These are phyloP conservation scores for Colletotrichum sp. DNA, from an alignment of 2,329 filamentous ascomycete genomes.

Conservation along the genomic window DNA sequence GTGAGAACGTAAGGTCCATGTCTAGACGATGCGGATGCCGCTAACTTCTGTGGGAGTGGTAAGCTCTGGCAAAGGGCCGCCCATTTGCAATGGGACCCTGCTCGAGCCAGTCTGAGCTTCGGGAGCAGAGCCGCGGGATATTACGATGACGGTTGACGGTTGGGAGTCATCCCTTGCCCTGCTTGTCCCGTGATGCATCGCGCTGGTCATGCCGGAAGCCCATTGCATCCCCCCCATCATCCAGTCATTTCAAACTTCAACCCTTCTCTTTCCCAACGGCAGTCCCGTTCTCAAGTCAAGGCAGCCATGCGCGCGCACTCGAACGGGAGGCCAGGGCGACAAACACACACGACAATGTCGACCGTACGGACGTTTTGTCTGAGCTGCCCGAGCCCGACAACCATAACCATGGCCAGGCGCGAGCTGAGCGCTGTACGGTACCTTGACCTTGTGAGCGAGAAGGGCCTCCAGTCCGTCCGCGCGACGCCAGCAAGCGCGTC, in stretches of 20 bases:
- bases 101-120: constrained; percentile 10
- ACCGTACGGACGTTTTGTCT: background rate
- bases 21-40: background rate
- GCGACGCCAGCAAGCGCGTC: background rate
- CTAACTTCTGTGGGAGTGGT: background rate
- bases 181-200: background rate
- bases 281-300: background rate
- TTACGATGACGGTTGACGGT: background rate
- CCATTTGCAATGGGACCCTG: constrained; percentile 1
- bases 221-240: background rate
- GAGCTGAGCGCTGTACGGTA: background rate
- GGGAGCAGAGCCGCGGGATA: constrained; percentile 18
- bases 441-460: background rate
- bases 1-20: background rate
- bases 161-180: background rate
- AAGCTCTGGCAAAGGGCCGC: background rate
- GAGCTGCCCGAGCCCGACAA: background rate
- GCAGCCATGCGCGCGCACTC: background rate
- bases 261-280: background rate
- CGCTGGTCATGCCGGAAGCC: background rate
- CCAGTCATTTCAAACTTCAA: background rate
- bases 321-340: constrained; percentile 13
- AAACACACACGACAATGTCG: background rate
- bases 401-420: background rate
- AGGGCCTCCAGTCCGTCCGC: background rate